Base-by-base conservation (phyloP, 768 basidiomycete species). In the Antrodiella citrinella region DNA sequence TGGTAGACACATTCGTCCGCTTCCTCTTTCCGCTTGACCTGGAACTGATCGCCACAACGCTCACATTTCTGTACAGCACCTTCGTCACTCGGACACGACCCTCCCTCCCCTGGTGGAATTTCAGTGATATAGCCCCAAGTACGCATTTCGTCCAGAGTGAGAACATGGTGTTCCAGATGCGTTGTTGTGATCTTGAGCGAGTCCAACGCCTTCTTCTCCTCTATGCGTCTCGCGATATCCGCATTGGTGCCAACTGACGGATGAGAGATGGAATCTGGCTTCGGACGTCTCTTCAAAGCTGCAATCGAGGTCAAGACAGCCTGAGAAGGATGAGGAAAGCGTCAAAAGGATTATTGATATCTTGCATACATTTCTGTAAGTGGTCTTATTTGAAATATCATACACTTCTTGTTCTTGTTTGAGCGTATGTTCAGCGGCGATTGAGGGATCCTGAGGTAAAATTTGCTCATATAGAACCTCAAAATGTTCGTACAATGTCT, bases 351-450 rank as follows among this genome's bases (percentile, higher is more conserved):
- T 35, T 26, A 42, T 30, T 9, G 19, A 47, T 44, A 4, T 30
- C 12, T 35, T 9, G 59, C 79, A 54, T 61, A 88, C 89, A 69
- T 86, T 86, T 45, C 90, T 85, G 65, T 95, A 95, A 0, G 90
- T 90, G 44, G 78, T 63, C 65, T 88, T 91, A 47, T 73, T 84
- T 0, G 86, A 79, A 53, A 79, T 81, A 21, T 71, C 72, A 66
- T 91, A 92, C 0, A 91, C 74, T 52, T 91, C 84, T 26, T 79
- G 77, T 60, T 95, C 92, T 59, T 95, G 91, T 45, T 70, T 76
- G 9, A 91, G 73, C 3, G 92, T 82, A 67, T 95, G 86, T 48
- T 90, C 82, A 0, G 82, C 68, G 0, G 90, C 86, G 18, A 93
- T 63, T 20, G 72, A 68, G 0, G 86, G 81, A 51, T 82, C 72